These are phyloP conservation scores for Vinca major DNA, from an alignment of 305 asterid genomes.

Conservation along the genomic window DNA sequence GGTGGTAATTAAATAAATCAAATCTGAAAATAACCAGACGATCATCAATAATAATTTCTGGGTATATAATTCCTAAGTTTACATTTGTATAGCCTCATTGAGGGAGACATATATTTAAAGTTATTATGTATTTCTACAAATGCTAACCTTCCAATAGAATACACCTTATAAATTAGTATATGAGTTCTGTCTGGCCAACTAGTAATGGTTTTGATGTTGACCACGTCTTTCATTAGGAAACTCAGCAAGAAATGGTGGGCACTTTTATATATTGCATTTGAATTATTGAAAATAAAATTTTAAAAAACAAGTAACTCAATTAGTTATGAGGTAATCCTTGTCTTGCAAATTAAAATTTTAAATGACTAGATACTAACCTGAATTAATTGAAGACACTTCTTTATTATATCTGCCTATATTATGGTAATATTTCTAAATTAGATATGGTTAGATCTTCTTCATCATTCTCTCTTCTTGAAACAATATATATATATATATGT, in stretches of 20 bases:
- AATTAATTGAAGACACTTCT: too few species aligned
- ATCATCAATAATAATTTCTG: too few species aligned
- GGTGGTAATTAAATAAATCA: too few species aligned
- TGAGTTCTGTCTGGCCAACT: not conserved
- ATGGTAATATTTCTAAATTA: too few species aligned
- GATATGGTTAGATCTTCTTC: too few species aligned
- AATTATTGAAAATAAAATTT: not conserved
- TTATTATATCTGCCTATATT: too few species aligned
- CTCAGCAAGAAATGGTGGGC: not conserved
- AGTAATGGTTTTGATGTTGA: not conserved
- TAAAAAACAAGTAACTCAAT: not conserved
- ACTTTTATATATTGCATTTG: not conserved
- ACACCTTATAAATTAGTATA: not conserved
- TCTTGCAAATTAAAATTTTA: too few species aligned
- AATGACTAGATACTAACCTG: too few species aligned
- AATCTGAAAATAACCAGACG: too few species aligned
- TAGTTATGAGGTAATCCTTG: not conserved
- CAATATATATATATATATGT: too few species aligned
- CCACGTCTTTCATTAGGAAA: not conserved
- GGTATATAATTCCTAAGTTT: not conserved
- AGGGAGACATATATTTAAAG: not conserved
- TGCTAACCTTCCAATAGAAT: not conserved
- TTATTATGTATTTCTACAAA: not conserved
- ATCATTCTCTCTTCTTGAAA: too few species aligned
- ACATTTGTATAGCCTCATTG: not conserved